These are phyloP conservation scores for Musa balbisiana DNA, from an alignment of 202 grass and related monocot genomes.

Conservation along the genomic window DNA sequence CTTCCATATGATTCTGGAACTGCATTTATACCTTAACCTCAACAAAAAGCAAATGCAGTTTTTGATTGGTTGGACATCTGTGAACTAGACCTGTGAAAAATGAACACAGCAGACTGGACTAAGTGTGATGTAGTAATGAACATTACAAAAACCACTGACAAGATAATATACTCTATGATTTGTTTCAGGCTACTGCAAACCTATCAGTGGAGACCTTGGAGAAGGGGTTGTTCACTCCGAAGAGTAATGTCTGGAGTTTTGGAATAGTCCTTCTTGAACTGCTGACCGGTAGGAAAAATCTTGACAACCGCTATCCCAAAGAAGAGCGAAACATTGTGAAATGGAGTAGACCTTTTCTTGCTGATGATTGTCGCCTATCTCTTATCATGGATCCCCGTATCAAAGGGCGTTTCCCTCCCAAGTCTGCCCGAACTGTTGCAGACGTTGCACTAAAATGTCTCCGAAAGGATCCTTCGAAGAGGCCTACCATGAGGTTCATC, in stretches of 20 bases:
- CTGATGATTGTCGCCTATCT: constrained; percentile 79
- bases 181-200: constrained; percentile 55
- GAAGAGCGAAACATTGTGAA: constrained; percentile 85
- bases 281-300: constrained; percentile 83
- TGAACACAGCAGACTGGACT: no score
- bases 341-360: constrained; percentile 79
- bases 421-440: constrained; percentile 72
- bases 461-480: constrained; percentile 59
- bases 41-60: no score
- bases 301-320: constrained; percentile 44
- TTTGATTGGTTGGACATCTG: no score
- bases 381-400: constrained; percentile 86
- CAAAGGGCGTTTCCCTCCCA: constrained; percentile 79
- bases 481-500: constrained; percentile 84
- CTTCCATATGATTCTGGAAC: no score
- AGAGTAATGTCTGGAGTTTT: constrained; percentile 94
- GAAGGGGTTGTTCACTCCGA: constrained; percentile 84
- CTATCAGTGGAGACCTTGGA: constrained; percentile 88
- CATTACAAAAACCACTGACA: background rate
- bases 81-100: no score
- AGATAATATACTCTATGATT: background rate
- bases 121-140: background rate
- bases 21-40: no score
- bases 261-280: constrained; percentile 83
- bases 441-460: constrained; percentile 75